Evolutionary conservation across 208 protist genomes (phyloP), one percentile per base, ranked within the genome.

Genomic region (Spongospora subterranea): DNA sequence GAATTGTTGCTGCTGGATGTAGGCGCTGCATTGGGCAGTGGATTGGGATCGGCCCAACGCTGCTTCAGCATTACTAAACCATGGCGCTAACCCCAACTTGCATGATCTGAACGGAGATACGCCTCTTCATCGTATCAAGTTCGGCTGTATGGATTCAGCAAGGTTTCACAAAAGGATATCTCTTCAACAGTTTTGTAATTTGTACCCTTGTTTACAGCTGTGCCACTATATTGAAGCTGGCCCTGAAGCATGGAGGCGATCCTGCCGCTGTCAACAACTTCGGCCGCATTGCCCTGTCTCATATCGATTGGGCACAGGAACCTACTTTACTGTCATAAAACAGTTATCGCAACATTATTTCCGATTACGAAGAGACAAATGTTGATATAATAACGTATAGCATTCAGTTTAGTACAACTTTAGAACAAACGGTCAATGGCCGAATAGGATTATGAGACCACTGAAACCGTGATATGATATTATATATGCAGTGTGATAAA

Each of bases 21-120:
- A 82, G 71, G 71, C 71, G 6, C 35, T 82, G n/a, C 71, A 82
- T 82, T 82, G 71, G 71, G 71, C 71, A 6, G 71, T 82, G n/a
- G 71, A 82, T 45, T 82, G 71, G 71, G 71, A 82, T 82, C 71
- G 71, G 6, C 71, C 71, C 17, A 82, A 82, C 17, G 6, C 35
- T 43, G 71, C 35, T 6, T 6, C 6, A 35, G 71, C 71, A 35
- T 43, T 82, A n/a, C 71, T 82, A 45, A 6, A n/a, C 35, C 35
- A 35, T 82, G 71, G 71, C 11, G 71, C 71, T 43, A n/a, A 82
- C 17, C 71, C 71, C 11, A 82, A 82, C n/a, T 17, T 82, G 71
- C 17, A 20, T 82, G 71, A 82, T 43, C 6, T 39, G 17, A 6
- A 82, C n/a, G 35, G 40, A 20, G 71, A 82, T n/a, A 13, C 17